These are phyloP conservation scores for Aspergillus sp. DNA, from an alignment of 2,329 filamentous ascomycete genomes.

Conservation along the genomic window DNA sequence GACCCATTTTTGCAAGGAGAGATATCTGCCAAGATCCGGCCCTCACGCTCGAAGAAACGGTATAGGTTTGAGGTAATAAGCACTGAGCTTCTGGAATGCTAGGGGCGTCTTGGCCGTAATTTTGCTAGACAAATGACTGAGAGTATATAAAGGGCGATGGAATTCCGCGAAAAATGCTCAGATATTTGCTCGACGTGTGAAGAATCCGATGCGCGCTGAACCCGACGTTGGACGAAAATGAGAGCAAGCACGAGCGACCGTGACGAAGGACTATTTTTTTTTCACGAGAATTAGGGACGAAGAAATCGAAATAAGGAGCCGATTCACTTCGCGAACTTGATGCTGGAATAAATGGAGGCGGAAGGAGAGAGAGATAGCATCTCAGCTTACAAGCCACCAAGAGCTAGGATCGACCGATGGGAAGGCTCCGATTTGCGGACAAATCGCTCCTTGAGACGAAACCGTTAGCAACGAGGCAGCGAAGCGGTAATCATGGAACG, in stretches of 20 bases:
- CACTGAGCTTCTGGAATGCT: constrained; percentile 29
- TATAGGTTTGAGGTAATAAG: constrained; percentile 22
- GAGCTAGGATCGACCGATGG: constrained; percentile 22
- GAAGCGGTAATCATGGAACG: background rate
- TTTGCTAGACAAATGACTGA: constrained; percentile 9
- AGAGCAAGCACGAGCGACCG: background rate
- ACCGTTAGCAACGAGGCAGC: constrained; percentile 17
- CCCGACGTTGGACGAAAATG: background rate
- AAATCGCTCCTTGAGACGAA: constrained; percentile 16
- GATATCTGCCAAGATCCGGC: constrained; percentile 34
- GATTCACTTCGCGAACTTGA: constrained; percentile 10
- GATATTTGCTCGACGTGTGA: background rate
- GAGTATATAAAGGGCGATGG: constrained; percentile 21
- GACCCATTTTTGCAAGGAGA: constrained; percentile 46
- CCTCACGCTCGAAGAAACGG: constrained; percentile 23
- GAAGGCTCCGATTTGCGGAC: constrained; percentile 26
- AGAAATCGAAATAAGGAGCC: background rate
- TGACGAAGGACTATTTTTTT: background rate
- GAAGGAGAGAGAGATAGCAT: constrained; percentile 14
- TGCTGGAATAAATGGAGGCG: constrained; percentile 14
- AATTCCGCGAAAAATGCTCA: constrained; percentile 1
- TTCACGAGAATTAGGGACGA: background rate
- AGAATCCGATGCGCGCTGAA: background rate
- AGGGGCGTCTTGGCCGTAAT: constrained; percentile 25
- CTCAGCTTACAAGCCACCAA: constrained; percentile 17